Percentiles rank a stretch among this genome's conserved stretches.
Evolutionary conservation across 2,329 filamentous ascomycete genomes (phyloP).

Genomic region (Eurotiales sp.): DNA sequence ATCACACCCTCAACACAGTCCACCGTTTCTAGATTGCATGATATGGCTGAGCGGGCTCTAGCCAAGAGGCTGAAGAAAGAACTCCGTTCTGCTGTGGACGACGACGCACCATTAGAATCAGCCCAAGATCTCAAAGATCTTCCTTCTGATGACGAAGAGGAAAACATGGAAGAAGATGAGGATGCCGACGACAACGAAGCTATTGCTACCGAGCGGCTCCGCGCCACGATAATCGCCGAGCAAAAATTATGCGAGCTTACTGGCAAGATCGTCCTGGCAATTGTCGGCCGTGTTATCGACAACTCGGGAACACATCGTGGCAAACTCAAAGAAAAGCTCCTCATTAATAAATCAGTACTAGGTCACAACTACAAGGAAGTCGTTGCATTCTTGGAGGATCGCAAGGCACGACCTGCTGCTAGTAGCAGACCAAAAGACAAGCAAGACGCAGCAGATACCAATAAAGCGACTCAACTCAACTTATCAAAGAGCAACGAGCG

Average conservation of each 20-base stretch:
- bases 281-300: conserved; percentile 72
- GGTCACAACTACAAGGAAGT: conserved; percentile 85
- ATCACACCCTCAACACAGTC: conserved; percentile 60
- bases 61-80: conserved; percentile 60
- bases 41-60: conserved; percentile 69
- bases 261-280: conserved; percentile 76
- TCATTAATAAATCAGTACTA: conserved; percentile 74
- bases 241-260: conserved; percentile 81
- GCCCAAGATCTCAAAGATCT: conserved; percentile 60
- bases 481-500: conserved; percentile 37
- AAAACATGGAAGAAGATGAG: conserved; percentile 52
- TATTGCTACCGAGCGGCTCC: conserved; percentile 51
- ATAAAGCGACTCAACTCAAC: conserved; percentile 24
- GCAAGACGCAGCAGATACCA: conserved; percentile 29
- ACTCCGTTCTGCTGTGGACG: conserved; percentile 47
- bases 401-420: conserved; percentile 40
- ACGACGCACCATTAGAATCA: conserved; percentile 68
- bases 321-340: conserved; percentile 66
- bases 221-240: conserved; percentile 71
- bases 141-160: conserved; percentile 42
- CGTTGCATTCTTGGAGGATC: conserved; percentile 71
- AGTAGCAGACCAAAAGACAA: conserved; percentile 34
- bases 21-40: conserved; percentile 72
- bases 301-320: conserved; percentile 56
- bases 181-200: conserved; percentile 27